These are phyloP conservation scores for Lactarius sp. DNA, from an alignment of 768 basidiomycete species.

Conservation along the genomic window DNA sequence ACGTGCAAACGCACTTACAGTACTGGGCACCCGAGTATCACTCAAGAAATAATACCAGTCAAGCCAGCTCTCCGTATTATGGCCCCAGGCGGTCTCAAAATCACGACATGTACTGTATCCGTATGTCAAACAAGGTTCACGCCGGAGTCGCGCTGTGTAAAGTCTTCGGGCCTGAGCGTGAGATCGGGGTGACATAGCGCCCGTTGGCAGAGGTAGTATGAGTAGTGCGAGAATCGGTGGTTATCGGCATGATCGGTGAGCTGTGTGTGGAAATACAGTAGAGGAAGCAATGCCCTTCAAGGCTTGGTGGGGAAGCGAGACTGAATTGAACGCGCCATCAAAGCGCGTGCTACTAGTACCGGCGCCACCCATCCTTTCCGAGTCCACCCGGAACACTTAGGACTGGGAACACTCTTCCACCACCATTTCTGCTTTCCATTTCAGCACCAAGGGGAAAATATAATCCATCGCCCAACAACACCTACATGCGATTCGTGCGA, in stretches of 20 bases:
- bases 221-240: constrained; percentile 32
- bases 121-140: constrained; percentile 32
- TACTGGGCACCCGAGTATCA: not conserved
- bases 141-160: constrained; percentile 30
- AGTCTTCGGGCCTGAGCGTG: constrained; percentile 34
- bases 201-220: constrained; percentile 38
- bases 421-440: constrained; percentile 4
- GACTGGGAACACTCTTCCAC: constrained; percentile 17
- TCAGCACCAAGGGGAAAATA: not conserved
- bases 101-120: constrained; percentile 32
- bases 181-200: constrained; percentile 37
- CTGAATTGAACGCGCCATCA: constrained; percentile 27
- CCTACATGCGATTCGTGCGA: not conserved
- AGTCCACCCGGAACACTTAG: not conserved
- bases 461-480: constrained; percentile 10
- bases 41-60: constrained; percentile 7
- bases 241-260: constrained; percentile 27
- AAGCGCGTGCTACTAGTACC: constrained; percentile 7
- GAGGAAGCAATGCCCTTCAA: constrained; percentile 33
- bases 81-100: constrained; percentile 31
- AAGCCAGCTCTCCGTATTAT: not conserved
- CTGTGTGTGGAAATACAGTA: constrained; percentile 29
- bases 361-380: not conserved
- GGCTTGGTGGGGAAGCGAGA: constrained; percentile 45
- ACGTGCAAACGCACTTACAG: not conserved